A percentile compares a stretch with the other conserved stretches of the same genome.
Conservation (phyloP, 2,329 filamentous ascomycete genomes). For the Pyricularia pennisetigena region DNA sequence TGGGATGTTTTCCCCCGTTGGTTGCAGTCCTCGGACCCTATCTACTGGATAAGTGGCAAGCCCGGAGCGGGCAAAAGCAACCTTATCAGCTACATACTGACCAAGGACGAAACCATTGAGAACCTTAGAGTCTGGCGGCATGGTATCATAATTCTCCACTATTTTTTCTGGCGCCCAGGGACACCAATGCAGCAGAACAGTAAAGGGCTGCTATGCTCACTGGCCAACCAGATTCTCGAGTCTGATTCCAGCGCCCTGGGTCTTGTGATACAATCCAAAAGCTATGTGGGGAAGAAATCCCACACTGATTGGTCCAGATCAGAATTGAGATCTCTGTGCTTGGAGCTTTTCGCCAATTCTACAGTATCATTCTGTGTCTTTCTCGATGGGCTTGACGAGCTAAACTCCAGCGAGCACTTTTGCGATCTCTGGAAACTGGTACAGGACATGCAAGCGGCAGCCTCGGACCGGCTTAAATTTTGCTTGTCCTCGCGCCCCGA, state of each 20-base stretch:
- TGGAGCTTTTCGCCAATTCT: background rate
- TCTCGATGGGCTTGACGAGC: background rate
- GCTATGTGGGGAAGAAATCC: background rate
- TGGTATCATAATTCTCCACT: conserved; percentile 8
- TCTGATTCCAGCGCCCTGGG: background rate
- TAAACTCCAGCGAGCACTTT: background rate
- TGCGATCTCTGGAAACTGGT: background rate
- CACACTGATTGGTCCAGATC: background rate
- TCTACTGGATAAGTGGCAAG: conserved; percentile 22
- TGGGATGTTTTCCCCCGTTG: background rate
- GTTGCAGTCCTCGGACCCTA: background rate
- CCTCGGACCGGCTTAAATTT: background rate
- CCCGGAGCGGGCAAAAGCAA: conserved; percentile 22
- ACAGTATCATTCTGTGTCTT: background rate
- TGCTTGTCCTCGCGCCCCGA: background rate
- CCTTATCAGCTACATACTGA: conserved; percentile 18
- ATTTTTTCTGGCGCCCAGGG: conserved; percentile 22
- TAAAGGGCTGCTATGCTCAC: conserved; percentile 15
- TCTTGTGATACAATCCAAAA: background rate
- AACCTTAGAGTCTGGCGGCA: conserved; percentile 13
- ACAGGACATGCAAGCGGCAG: background rate
- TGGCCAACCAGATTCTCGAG: conserved; percentile 13
- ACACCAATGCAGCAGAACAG: conserved; percentile 14
- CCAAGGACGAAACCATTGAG: conserved; percentile 8
- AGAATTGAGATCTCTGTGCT: background rate